Percentiles rank a stretch among this genome's conserved stretches.
These are phyloP conservation scores for Rhodomyrtus tomentosa DNA, from an alignment of 345 rosid genomes.

Conservation along the genomic window DNA sequence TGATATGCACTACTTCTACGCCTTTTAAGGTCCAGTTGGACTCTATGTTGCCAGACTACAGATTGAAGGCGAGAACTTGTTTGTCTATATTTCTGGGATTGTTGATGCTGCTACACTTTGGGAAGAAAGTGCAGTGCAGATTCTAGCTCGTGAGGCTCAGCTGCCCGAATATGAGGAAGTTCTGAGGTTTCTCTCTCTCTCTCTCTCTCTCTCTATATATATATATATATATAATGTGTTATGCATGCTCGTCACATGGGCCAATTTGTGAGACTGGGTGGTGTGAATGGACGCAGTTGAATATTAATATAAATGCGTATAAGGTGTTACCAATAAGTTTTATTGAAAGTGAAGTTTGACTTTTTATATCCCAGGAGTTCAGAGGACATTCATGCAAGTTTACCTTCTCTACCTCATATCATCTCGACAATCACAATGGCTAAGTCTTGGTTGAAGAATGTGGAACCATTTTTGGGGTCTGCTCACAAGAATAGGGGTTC, in stretches of 20 bases:
- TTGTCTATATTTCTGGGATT: slow-evolving; percentile 36
- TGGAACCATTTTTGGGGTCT: slow-evolving; percentile 40
- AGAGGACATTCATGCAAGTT: slow-evolving; percentile 32
- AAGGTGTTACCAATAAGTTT: background rate
- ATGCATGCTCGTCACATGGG: background rate
- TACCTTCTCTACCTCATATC: slow-evolving; percentile 48
- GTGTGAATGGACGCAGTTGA: background rate
- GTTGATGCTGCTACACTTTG: slow-evolving; percentile 47
- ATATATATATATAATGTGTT: no score
- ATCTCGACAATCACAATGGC: slow-evolving; percentile 36
- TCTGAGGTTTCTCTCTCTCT: slow-evolving; percentile 36
- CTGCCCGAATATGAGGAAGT: slow-evolving; percentile 65
- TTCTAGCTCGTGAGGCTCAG: slow-evolving; percentile 41
- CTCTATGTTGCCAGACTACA: slow-evolving; percentile 41
- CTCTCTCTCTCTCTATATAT: background rate
- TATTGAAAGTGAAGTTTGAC: background rate
- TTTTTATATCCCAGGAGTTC: slow-evolving; percentile 45
- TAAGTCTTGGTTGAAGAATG: slow-evolving; percentile 60
- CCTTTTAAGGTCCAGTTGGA: background rate
- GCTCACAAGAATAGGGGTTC: slow-evolving; percentile 11
- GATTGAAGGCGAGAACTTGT: slow-evolving; percentile 47
- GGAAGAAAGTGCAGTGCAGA: slow-evolving; percentile 59
- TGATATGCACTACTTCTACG: background rate
- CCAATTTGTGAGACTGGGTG: background rate
- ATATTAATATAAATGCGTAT: background rate